Conservation (phyloP, 179 eudicot genomes). For the Vitellaria paradoxa region DNA sequence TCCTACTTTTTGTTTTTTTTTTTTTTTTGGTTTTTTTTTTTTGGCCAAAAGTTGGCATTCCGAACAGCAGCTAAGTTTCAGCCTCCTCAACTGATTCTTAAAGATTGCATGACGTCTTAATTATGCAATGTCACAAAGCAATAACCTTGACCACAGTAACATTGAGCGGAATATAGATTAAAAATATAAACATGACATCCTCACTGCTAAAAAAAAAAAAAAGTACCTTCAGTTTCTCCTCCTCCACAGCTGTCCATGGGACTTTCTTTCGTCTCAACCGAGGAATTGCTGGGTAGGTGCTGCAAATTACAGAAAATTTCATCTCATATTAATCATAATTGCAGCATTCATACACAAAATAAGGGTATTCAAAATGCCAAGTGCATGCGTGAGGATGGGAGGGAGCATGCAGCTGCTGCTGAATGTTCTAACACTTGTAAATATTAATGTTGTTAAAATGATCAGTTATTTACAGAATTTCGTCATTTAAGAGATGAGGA, state of each 20-base stretch:
- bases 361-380: neutral
- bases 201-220: neutral
- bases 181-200: neutral
- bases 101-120: neutral
- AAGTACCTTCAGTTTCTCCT: constrained; percentile 44
- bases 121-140: too few species aligned
- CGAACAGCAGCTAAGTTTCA: neutral
- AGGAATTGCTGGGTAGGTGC: constrained; percentile 32
- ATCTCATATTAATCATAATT: neutral
- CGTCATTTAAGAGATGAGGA: neutral
- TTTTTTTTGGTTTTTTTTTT: too few species aligned
- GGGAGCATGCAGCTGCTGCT: neutral
- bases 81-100: neutral
- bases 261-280: constrained; percentile 40
- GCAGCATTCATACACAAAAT: neutral
- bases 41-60: too few species aligned
- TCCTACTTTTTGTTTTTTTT: too few species aligned
- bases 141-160: neutral
- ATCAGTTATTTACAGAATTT: neutral
- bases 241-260: constrained; percentile 53
- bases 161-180: neutral
- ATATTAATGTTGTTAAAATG: too few species aligned
- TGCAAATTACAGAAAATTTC: constrained; percentile 21
- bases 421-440: neutral
- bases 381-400: neutral